Base-by-base conservation (phyloP, 768 basidiomycete species). In the Tephrocybe rancida region DNA sequence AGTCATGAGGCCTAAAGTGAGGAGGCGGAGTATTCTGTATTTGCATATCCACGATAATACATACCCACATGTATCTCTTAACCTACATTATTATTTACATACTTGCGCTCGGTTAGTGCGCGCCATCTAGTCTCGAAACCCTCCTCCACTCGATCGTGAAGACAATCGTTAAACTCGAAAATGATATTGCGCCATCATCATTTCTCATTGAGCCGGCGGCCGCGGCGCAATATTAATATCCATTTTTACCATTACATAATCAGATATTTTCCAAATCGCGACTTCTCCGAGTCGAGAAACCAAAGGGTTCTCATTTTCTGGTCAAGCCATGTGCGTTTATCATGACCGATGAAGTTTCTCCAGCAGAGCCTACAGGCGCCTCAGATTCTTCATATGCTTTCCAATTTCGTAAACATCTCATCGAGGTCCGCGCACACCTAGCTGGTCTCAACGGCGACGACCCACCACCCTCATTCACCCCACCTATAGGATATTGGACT, bases 401-500 rank as follows among this genome's bases (percentile, higher is more conserved):
- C 18, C 61, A 65, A 14, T 75, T 74, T 56, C 67, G 67, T 7
- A 48, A 59, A 4, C 74, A 78, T 58, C 66, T 76, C 38, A 54
- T 57, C 26, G 59, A 72, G 22, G 55, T 74, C 25, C 68, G 61
- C 48, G 67, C 67, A 8, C 76, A 80, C 58, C 63, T 78, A 22
- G 44, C 61, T 47, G 77, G 77, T 39, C 50, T 59, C 32, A 61
- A 72, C 35, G 61, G 50, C 18, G 52, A 59, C 21, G 51, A 62
- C 25, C 55, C 69, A 25, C 58, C 63, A 11, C 61, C 74, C 22
- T 70, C 74, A 14, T 75, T 72, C 56, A 50, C 73, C 52, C 61
- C 71, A 18, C 66, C 79, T 27, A 59, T 70, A 39, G 70, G 76
- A 34, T 75, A 70, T 53, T 94, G 92, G 92, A 83, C 86, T 3